Evolutionary conservation across 345 rosid genomes (phyloP), one percentile per base, ranked within the genome.

Genomic region (Ceriops tagal): DNA sequence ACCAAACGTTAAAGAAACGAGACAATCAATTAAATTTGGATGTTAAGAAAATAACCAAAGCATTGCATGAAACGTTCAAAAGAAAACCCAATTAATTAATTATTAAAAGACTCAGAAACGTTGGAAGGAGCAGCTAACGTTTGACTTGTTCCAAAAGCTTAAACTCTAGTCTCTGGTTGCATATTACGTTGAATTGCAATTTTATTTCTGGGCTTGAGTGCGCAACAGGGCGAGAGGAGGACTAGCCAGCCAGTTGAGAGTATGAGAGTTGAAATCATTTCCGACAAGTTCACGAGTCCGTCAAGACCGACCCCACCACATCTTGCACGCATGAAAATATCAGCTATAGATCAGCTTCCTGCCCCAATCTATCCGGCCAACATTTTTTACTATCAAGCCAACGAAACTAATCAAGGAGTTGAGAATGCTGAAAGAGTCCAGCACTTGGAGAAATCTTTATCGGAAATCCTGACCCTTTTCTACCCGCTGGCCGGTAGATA

Each of bases 401-500:
- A 43, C 9, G 30, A 56, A 5, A 43, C 20, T 9, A 24, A 32
- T n/a, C 6, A 47, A 20, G 58, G 59, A 9, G 21, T 18, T 6
- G 32, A 30, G 0, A 15, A 19, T 47, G 31, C 28, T 1, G 58
- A 49, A n/a, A 51, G 47, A 20, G 32, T 21, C 26, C 4, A 39
- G 20, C 53, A 22, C 70, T 39, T 74, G 43, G 67, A 78, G 64
- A 22, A 56, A 32, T 52, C 82, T 6, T 55, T 78, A 9, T 75
- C 79, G 15, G 62, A 68, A 67, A 68, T 66, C 59, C 34, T 78
- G 28, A 63, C 73, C 57, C 69, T 28, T n/a, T 74, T 47, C 67
- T 73, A 67, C 73, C 78, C 73, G 0, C 22, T 74, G 11, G 79
- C 82, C 1, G 79, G 82, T 7, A 71, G 79, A 61, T 71, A 65